Evolutionary conservation across 2,329 filamentous ascomycete genomes (phyloP).

Genomic region (Xylariaceae sp.): DNA sequence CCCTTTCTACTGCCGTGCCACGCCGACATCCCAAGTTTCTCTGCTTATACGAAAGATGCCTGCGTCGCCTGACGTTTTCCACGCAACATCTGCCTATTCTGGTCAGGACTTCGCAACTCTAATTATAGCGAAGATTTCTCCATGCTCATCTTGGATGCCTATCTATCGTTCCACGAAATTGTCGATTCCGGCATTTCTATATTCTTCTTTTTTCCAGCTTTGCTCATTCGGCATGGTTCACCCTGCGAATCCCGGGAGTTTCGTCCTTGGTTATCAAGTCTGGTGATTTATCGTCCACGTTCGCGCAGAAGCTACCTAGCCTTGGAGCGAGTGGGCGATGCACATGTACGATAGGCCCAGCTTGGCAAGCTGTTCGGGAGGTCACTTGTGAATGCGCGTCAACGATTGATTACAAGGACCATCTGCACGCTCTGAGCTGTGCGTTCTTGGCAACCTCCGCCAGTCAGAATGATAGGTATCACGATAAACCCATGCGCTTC

Average conservation of each 20-base stretch:
- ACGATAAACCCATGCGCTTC: no score
- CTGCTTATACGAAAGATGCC: no score
- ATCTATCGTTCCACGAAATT: neutral
- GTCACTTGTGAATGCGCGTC: neutral
- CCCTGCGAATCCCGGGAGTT: neutral
- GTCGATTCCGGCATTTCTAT: no score
- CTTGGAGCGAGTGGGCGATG: neutral
- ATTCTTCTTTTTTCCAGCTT: neutral
- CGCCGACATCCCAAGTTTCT: no score
- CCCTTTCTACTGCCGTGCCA: no score
- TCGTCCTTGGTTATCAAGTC: neutral
- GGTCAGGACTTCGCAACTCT: no score
- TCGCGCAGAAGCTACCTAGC: no score
- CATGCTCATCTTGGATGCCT: neutral
- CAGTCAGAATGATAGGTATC: no score
- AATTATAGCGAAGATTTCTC: no score
- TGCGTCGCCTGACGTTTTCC: no score
- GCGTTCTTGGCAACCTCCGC: neutral
- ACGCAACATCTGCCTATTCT: no score
- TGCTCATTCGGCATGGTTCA: neutral
- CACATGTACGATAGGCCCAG: neutral
- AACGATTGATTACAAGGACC: neutral
- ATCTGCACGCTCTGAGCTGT: neutral
- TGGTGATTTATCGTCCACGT: neutral
- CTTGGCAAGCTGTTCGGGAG: neutral